phyloP scores from a whole-genome alignment of 345 rosid genomes.

The Boechera retrofracta region DNA sequence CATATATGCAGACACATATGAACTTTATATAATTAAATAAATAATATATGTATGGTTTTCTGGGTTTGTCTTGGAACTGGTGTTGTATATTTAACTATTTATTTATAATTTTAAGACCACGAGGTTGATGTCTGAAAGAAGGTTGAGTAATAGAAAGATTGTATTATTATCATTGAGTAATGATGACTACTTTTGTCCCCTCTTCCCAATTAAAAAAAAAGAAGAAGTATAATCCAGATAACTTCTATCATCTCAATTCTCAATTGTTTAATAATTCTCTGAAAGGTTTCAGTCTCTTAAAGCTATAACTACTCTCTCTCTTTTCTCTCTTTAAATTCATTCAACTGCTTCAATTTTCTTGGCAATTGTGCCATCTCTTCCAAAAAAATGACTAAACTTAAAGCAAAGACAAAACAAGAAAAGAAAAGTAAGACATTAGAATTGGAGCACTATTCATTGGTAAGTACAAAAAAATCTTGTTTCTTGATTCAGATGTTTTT shows the following conservation, averaged over 20 bases:
- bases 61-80: conserved; percentile 49
- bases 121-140: conserved; percentile 76
- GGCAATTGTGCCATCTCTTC: conserved; percentile 51
- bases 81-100: conserved; percentile 39
- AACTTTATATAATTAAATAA: conserved; percentile 38
- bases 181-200: conserved; percentile 68
- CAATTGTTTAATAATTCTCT: conserved; percentile 45
- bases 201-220: conserved; percentile 28
- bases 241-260: conserved; percentile 35
- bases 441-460: conserved; percentile 33
- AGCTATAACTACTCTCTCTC: conserved; percentile 43
- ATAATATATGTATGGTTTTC: conserved; percentile 44
- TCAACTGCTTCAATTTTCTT: conserved; percentile 47
- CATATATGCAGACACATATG: conserved; percentile 48
- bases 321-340: conserved; percentile 45
- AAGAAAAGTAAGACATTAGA: conserved; percentile 21
- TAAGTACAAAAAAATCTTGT: conserved; percentile 14
- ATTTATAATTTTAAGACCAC: conserved; percentile 48
- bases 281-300: conserved; percentile 54
- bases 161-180: conserved; percentile 68
- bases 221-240: conserved; percentile 3
- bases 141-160: conserved; percentile 48
- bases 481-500: conserved; percentile 38
- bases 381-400: conserved; percentile 22
- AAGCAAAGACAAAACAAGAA: conserved; percentile 39